These are phyloP conservation scores for Cordyceps pruinosa DNA, from an alignment of 2,329 filamentous ascomycete species.

Conservation along the genomic window DNA sequence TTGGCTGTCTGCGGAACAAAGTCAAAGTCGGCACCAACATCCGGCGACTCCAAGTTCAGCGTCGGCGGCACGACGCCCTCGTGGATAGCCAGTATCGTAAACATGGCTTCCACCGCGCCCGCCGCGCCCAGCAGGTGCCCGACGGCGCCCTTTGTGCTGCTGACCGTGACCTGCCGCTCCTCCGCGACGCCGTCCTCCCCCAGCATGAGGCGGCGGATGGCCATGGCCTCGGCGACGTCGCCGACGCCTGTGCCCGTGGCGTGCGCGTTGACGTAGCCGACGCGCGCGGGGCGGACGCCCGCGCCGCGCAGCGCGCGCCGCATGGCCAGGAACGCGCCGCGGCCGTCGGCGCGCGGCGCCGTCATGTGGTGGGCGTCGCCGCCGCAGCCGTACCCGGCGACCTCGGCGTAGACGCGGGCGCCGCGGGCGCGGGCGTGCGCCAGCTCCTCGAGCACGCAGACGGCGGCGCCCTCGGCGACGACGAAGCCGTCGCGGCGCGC, in stretches of 20 bases:
- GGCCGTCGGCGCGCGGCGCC: slow-evolving; percentile 74
- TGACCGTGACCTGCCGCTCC: slow-evolving; percentile 67
- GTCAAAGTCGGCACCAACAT: slow-evolving; percentile 70
- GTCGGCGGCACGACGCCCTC: slow-evolving; percentile 86
- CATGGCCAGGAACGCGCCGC: slow-evolving; percentile 81
- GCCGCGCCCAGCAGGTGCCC: slow-evolving; percentile 89
- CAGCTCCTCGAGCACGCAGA: slow-evolving; percentile 81
- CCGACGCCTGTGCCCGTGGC: slow-evolving; percentile 83
- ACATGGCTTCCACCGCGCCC: slow-evolving; percentile 83
- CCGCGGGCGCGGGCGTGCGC: slow-evolving; percentile 77
- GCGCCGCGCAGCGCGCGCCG: slow-evolving; percentile 71
- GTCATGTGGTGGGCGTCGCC: slow-evolving; percentile 93
- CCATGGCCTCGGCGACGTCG: slow-evolving; percentile 79
- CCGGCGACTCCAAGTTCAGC: slow-evolving; percentile 65
- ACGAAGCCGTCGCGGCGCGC: slow-evolving; percentile 75
- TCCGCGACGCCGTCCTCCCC: slow-evolving; percentile 59
- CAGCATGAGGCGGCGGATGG: slow-evolving; percentile 71
- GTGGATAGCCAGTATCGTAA: slow-evolving; percentile 70
- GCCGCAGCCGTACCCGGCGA: slow-evolving; percentile 83
- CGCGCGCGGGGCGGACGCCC: slow-evolving; percentile 55
- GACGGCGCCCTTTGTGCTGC: slow-evolving; percentile 88
- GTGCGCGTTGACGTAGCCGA: slow-evolving; percentile 94
- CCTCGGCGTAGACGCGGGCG: slow-evolving; percentile 79
- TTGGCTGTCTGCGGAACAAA: slow-evolving; percentile 72
- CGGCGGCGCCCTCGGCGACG: slow-evolving; percentile 83